Base-by-base conservation (phyloP, 2,329 filamentous ascomycete genomes). In the Zasmidium citrigriseum region DNA sequence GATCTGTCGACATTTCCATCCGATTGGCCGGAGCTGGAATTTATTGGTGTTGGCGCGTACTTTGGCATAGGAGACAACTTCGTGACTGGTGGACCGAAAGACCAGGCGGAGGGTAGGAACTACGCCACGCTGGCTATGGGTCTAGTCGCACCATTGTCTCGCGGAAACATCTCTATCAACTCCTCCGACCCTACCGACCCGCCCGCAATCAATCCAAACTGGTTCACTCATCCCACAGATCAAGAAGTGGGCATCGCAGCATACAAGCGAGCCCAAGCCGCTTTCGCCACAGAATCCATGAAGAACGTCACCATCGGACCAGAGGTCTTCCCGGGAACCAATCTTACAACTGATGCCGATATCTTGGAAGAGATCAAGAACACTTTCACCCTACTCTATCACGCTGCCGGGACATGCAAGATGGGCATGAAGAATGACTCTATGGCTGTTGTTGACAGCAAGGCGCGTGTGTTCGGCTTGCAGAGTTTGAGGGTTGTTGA, bases 161-260 rank as follows among this genome's bases (percentile, higher is more conserved):
- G 72, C 1, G 75, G 75, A 2, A 71, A 61, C 22, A 66, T 78
- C n/a, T 71, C 69, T 0, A 69, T 77, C 22, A n/a, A 57, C 0
- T 70, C 64, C 9, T 52, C 67, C 14, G 63, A 72, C 44, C 70
- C 67, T 1, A 20, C 52, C 0, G 67, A 67, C 20, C 55, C 61
- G 0, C 76, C 76, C 0, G 38, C 69, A 12, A 67, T 78, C 45
- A 64, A 76, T 45, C 72, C 73, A 0, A 67, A 68, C 27, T 76
- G 73, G 73, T 65, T 77, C 2, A 72, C 70, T 2, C 54, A 72
- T 23, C 61, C 64, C 0, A 60, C 64, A 0, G 75, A 77, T 52
- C 54, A 68, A 22, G 66, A 70, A 12, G 41, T 77, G 1, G 71
- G 69, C 0, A 47, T 78, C 1, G 67, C 69, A 1, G 64, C 65